These are phyloP conservation scores for Exobasidium cylindrosporum DNA, from an alignment of 1,284 basidiomycete species.

Conservation along the genomic window DNA sequence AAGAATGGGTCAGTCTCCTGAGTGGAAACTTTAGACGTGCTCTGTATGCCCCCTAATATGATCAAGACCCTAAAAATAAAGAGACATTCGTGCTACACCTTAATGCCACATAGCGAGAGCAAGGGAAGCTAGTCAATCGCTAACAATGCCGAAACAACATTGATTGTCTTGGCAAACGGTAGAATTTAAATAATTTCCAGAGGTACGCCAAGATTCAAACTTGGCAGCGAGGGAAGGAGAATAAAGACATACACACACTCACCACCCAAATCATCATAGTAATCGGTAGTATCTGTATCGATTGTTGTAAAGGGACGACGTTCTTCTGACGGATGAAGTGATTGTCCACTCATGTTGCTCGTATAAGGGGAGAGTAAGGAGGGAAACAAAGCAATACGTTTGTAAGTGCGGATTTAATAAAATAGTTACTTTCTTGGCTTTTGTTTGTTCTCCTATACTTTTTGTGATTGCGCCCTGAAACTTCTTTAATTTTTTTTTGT, in stretches of 20 bases:
- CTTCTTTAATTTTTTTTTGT: neutral
- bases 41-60: neutral
- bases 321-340: neutral
- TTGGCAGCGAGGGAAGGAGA: neutral
- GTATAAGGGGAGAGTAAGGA: neutral
- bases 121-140: too few species aligned
- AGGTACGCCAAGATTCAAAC: neutral
- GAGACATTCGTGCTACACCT: neutral
- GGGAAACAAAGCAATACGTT: neutral
- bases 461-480: neutral
- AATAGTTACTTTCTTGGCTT: neutral
- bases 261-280: conserved; percentile 24
- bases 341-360: neutral
- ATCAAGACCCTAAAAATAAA: neutral
- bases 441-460: neutral
- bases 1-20: neutral
- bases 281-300: conserved; percentile 33
- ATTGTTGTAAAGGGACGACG: conserved; percentile 5
- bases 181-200: neutral
- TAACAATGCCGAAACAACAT: too few species aligned
- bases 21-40: neutral
- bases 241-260: neutral
- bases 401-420: neutral
- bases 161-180: neutral
- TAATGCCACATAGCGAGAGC: neutral